Percentiles rank a stretch among this genome's conserved stretches.
Evolutionary conservation across 805 yeast species (phyloP).

Genomic region (Dipodascus geniculatus): DNA sequence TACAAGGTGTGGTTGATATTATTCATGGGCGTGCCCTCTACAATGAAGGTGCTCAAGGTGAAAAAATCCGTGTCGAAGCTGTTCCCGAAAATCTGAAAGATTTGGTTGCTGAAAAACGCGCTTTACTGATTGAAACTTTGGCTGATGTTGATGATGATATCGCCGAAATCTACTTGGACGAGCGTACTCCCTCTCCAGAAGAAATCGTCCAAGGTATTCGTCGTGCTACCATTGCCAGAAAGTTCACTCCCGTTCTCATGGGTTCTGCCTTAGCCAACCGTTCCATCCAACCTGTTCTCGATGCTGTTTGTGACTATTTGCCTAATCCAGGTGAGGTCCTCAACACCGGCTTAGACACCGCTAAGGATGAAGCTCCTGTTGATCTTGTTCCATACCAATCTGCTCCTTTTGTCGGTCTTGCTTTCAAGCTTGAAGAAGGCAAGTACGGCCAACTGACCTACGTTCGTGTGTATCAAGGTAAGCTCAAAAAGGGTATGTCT

Average conservation of each 20-base stretch:
- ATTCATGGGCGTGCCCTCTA: slow-evolving; percentile 79
- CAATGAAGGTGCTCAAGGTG: slow-evolving; percentile 89
- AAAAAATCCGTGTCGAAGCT: slow-evolving; percentile 47
- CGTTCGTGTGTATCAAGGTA: slow-evolving; percentile 94
- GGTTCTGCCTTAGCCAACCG: slow-evolving; percentile 97
- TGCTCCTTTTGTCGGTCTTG: slow-evolving; percentile 87
- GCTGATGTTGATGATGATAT: slow-evolving; percentile 98
- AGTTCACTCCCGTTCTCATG: slow-evolving; percentile 98
- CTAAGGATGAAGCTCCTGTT: slow-evolving; percentile 55
- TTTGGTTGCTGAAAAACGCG: slow-evolving; percentile 83
- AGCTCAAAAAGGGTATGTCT: slow-evolving; percentile 77
- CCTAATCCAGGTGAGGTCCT: slow-evolving; percentile 92
- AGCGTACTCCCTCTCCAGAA: slow-evolving; percentile 70
- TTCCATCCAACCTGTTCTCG: slow-evolving; percentile 90
- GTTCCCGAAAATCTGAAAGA: slow-evolving; percentile 74
- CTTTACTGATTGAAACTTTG: slow-evolving; percentile 74
- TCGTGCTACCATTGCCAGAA: slow-evolving; percentile 88
- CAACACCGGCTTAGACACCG: slow-evolving; percentile 73
- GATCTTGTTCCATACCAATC: slow-evolving; percentile 59
- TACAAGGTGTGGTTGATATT: slow-evolving; percentile 84
- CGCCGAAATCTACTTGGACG: slow-evolving; percentile 86
- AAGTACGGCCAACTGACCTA: slow-evolving; percentile 96
- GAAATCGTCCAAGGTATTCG: slow-evolving; percentile 87
- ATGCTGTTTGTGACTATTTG: slow-evolving; percentile 88
- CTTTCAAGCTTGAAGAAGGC: slow-evolving; percentile 98